Evolutionary conservation across 495 filamentous ascomycete species (phyloP).

Genomic region (Aspergillus campestris): DNA sequence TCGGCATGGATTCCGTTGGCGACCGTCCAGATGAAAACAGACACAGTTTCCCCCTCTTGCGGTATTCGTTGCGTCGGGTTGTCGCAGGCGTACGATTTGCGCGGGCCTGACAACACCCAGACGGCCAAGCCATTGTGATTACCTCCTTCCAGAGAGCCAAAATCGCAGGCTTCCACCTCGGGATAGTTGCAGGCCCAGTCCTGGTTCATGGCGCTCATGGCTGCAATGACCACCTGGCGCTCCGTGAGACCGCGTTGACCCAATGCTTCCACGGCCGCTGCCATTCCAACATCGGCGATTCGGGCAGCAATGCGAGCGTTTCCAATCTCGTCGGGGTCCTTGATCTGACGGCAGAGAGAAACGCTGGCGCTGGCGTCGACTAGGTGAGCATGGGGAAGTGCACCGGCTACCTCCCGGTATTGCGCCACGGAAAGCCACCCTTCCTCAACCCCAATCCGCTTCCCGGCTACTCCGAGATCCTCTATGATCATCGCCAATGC

Average conservation of each 20-base stretch:
- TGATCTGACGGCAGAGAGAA: too few species aligned
- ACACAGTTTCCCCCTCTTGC: background rate
- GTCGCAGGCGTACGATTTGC: background rate
- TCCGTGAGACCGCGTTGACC: background rate
- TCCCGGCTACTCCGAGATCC: too few species aligned
- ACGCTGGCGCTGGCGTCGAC: too few species aligned
- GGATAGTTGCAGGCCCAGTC: background rate
- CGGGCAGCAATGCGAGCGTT: background rate
- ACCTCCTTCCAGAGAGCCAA: background rate
- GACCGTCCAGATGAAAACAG: background rate
- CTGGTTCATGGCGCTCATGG: background rate
- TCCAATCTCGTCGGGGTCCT: background rate
- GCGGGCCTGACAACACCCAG: background rate
- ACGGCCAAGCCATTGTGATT: background rate
- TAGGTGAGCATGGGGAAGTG: too few species aligned
- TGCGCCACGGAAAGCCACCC: too few species aligned
- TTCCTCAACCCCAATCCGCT: too few species aligned
- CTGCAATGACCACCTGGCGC: background rate
- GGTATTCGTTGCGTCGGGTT: background rate
- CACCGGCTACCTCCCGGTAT: too few species aligned
- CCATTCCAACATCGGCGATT: background rate
- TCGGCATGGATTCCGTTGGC: background rate
- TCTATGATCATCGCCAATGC: too few species aligned
- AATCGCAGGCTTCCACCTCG: background rate
- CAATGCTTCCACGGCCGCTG: background rate